Conservation (phyloP, 2,329 filamentous ascomycete genomes). For the Conoideocrella luteorostrata region DNA sequence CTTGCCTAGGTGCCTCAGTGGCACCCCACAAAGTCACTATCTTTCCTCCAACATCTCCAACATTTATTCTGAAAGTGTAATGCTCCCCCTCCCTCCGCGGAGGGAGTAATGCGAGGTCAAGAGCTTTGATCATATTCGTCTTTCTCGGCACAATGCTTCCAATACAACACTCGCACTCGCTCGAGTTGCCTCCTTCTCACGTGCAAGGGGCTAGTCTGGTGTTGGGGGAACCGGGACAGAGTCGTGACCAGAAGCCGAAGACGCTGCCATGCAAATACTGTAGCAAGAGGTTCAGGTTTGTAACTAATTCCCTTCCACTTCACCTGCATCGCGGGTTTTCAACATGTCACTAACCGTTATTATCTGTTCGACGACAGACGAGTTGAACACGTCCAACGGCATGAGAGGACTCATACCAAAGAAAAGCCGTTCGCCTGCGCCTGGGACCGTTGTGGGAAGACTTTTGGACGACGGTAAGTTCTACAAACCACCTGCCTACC, state of each 20-base stretch:
- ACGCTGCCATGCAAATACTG: slow-evolving; percentile 58
- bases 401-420: slow-evolving; percentile 59
- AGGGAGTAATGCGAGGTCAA: slow-evolving; percentile 5
- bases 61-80: background rate
- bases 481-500: slow-evolving; percentile 3
- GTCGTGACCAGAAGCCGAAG: slow-evolving; percentile 54
- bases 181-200: slow-evolving; percentile 38
- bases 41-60: slow-evolving; percentile 8
- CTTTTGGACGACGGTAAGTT: slow-evolving; percentile 55
- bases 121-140: slow-evolving; percentile 3
- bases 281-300: slow-evolving; percentile 56
- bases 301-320: slow-evolving; percentile 13
- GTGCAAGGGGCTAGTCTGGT: slow-evolving; percentile 21
- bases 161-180: slow-evolving; percentile 45
- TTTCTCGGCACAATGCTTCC: slow-evolving; percentile 41
- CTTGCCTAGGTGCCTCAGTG: slow-evolving; percentile 1
- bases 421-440: slow-evolving; percentile 57
- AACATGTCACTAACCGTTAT: background rate
- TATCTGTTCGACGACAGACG: slow-evolving; percentile 35
- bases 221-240: slow-evolving; percentile 41
- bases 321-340: too few species aligned
- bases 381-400: slow-evolving; percentile 58
- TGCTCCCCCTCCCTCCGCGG: slow-evolving; percentile 1
- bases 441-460: slow-evolving; percentile 56
- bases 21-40: slow-evolving; percentile 4